These are phyloP conservation scores for Proliferodiscus dingleyae DNA, from an alignment of 2,329 filamentous ascomycete genomes.

Conservation along the genomic window DNA sequence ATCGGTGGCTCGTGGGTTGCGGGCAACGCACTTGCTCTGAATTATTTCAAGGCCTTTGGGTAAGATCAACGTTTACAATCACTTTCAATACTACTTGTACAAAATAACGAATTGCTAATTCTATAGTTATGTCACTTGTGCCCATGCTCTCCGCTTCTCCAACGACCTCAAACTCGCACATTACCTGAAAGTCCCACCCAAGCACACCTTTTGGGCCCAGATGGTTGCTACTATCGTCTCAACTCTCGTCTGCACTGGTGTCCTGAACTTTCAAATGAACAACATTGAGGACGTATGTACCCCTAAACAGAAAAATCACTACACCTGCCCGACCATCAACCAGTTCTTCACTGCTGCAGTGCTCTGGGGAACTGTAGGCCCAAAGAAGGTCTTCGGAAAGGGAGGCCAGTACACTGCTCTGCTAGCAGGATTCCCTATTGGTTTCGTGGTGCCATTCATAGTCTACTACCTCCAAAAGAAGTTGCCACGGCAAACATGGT, in stretches of 20 bases:
- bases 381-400: conserved; percentile 42
- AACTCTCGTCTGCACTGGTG: conserved; percentile 38
- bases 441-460: conserved; percentile 40
- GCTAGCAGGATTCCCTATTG: conserved; percentile 47
- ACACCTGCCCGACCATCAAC: conserved; percentile 47
- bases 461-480: conserved; percentile 40
- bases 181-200: conserved; percentile 46
- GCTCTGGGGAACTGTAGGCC: conserved; percentile 50
- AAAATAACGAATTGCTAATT: conserved; percentile 37
- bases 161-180: conserved; percentile 48
- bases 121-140: conserved; percentile 44
- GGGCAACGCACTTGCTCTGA: conserved; percentile 65
- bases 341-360: conserved; percentile 54
- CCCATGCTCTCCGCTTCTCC: conserved; percentile 43
- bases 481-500: conserved; percentile 35
- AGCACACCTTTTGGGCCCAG: conserved; percentile 44
- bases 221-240: conserved; percentile 43
- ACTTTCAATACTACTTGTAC: too few relatives aligned
- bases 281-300: conserved; percentile 40
- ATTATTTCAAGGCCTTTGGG: conserved; percentile 72
- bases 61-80: too few relatives aligned
- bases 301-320: conserved; percentile 38
- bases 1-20: conserved; percentile 65
- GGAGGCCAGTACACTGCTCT: conserved; percentile 44
- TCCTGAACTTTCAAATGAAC: conserved; percentile 35